Base-by-base conservation (phyloP, 805 yeast genomes). In the Pichia deserticola region DNA sequence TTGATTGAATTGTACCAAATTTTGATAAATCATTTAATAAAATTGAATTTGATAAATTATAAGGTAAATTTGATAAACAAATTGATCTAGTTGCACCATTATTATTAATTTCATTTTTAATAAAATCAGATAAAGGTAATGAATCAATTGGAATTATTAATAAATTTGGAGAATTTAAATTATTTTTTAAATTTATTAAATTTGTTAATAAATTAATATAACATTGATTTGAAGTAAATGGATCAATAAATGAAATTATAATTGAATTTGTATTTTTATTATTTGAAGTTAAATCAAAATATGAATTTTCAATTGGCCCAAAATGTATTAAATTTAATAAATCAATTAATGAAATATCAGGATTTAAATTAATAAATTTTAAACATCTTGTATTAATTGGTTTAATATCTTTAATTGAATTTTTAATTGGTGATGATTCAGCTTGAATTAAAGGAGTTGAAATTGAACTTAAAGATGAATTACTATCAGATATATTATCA, bases 271-370 rank as follows among this genome's bases (percentile, higher is more conserved):
- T 35, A n/a, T 36, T 15, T 13, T 36, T 11, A 5, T 35, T 9
- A 9, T 37, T 39, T n/a, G 29, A 12, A 25, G 34, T 36, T 1
- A 36, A 9, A 15, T 61, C 65, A 50, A 77, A 60, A 48, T 74
- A 72, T 52, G 80, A 72, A 56, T 77, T 77, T 61, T 84, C 89
- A 36, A 84, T 72, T 0, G 87, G 85, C 4, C 86, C 87, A 59
- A 61, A 72, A 40, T 76, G 77, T 9, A 82, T 70, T 34, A 67
- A 63, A 42, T 77, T 72, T 40, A 79, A 61, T 10, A 63, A 45
- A 5, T 60, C 59, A 13, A 51, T 52, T 11, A 60, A 45, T 35
- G 51, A 44, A 7, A 60, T 47, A 42, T 57, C 53, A 12, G 51
- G 29, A 3, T 54, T 50, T 8, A 63, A 37, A 40, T 63, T 59